Evolutionary conservation across 805 yeast species (phyloP).

Genomic region (Cyberlindnera amylophila): DNA sequence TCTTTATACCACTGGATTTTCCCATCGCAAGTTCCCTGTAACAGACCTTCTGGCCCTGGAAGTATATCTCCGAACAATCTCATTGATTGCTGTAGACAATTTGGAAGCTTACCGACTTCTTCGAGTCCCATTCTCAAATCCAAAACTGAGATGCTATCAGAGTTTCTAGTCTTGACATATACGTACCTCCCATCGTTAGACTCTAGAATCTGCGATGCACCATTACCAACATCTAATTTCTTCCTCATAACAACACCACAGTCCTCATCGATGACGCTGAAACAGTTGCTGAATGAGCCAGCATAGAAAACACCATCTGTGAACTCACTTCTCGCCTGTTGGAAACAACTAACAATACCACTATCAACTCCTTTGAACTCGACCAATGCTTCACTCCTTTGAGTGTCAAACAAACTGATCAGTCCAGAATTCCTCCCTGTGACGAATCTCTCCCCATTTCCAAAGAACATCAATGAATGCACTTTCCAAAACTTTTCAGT

Average conservation of each 20-base stretch:
- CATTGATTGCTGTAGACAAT: slow-evolving; percentile 18
- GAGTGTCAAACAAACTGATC: slow-evolving; percentile 28
- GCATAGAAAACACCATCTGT: slow-evolving; percentile 21
- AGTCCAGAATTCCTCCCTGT: slow-evolving; percentile 32
- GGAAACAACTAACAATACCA: slow-evolving; percentile 21
- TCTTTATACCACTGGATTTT: slow-evolving; percentile 21
- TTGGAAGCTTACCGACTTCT: slow-evolving; percentile 11
- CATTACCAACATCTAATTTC: slow-evolving; percentile 26
- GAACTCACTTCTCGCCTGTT: slow-evolving; percentile 13
- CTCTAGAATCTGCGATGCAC: slow-evolving; percentile 32
- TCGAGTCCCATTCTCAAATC: slow-evolving; percentile 33
- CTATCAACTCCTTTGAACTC: not conserved
- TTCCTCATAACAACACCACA: slow-evolving; percentile 18
- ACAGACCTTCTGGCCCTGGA: slow-evolving; percentile 24
- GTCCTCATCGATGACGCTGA: slow-evolving; percentile 29
- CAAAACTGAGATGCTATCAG: slow-evolving; percentile 29
- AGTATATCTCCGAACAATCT: slow-evolving; percentile 24
- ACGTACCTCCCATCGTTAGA: slow-evolving; percentile 35
- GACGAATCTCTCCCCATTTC: slow-evolving; percentile 23
- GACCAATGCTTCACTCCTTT: slow-evolving; percentile 12
- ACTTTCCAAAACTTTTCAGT: slow-evolving; percentile 34
- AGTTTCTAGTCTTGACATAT: slow-evolving; percentile 31
- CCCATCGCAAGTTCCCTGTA: slow-evolving; percentile 27
- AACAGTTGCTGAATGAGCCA: slow-evolving; percentile 31
- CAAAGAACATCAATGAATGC: slow-evolving; percentile 26